A percentile compares a stretch with the other conserved stretches of the same genome.
These are phyloP conservation scores for Trametes polyzona DNA, from an alignment of 1,284 basidiomycete species.

Conservation along the genomic window DNA sequence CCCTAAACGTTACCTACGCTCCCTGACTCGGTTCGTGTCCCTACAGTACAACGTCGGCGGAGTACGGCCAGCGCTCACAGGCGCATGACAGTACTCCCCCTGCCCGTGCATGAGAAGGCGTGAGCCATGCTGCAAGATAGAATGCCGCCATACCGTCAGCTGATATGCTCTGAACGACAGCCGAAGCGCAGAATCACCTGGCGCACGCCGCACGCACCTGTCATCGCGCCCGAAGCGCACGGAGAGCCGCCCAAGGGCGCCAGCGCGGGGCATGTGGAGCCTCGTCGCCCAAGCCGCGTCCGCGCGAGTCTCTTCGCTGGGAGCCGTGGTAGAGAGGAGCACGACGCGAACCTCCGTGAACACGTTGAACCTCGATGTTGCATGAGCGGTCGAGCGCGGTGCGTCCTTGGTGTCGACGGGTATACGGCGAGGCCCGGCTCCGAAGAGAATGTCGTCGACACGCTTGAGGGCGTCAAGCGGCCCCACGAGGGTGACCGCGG, in stretches of 20 bases:
- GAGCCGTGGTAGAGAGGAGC: not conserved
- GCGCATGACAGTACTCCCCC: not conserved
- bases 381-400: no score
- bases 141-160: not conserved
- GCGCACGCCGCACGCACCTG: not conserved
- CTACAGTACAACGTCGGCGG: no score
- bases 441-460: constrained; percentile 2
- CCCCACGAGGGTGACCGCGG: not conserved
- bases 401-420: not conserved
- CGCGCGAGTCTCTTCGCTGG: not conserved
- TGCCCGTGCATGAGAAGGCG: not conserved
- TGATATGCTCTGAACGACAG: not conserved
- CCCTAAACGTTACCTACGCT: no score
- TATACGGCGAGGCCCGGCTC: not conserved
- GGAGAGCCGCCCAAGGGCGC: not conserved
- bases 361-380: not conserved
- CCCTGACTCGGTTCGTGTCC: no score
- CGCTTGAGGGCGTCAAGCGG: not conserved
- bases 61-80: not conserved
- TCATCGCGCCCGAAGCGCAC: constrained; percentile 1
- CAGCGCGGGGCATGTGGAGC: not conserved
- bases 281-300: not conserved
- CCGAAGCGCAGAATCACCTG: not conserved
- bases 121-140: not conserved
- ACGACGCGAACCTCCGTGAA: not conserved